Base-by-base conservation (phyloP, 1,284 basidiomycete species). In the Apiotrichum laibachii region DNA sequence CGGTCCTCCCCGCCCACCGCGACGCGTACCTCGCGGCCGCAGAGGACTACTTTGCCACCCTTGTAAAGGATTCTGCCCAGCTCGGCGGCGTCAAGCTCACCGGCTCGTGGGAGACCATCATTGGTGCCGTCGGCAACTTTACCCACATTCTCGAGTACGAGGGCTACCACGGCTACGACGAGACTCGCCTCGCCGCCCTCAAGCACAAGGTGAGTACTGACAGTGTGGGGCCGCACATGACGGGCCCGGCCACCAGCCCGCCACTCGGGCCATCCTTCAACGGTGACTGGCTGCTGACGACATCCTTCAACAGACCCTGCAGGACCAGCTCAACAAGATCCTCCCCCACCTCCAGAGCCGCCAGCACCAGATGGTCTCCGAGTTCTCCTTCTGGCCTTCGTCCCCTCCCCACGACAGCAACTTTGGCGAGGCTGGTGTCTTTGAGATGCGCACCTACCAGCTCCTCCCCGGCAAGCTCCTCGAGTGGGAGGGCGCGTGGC, bases 401-500 rank as follows among this genome's bases (percentile, higher is more conserved):
- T 85, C 88, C 16, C 91, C 92, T 34, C 91, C 92, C 2, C 88
- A 84, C 67, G 82, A 85, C 21, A 84, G 65, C 40, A 69, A 72
- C 0, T 73, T 61, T 59, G 66, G 66, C 0, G 63, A 88, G 70
- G 92, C 93, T 18, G 93, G 93, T 9, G 82, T 97, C 52, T 97
- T 94, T 72, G 93, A 97, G 78, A 80, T 97, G 71, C 83, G 93
- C 66, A 86, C 85, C 47, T 97, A 97, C 78, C 67, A 79, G 51
- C 72, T 84, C 39, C 73, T 79, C 63, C 90, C 93, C 1, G 94
- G 93, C 16, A 86, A 86, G 12, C 80, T 97, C 54, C 79, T 97
- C 55, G 92, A 96, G 72, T 97, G 93, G 93, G 93, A 97, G 73
- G 82, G 85, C 57, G 83, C 90, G 61, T 97, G 94, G 93, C 85